These are phyloP conservation scores for Candida germanica DNA, from an alignment of 805 yeast genomes.

Conservation along the genomic window DNA sequence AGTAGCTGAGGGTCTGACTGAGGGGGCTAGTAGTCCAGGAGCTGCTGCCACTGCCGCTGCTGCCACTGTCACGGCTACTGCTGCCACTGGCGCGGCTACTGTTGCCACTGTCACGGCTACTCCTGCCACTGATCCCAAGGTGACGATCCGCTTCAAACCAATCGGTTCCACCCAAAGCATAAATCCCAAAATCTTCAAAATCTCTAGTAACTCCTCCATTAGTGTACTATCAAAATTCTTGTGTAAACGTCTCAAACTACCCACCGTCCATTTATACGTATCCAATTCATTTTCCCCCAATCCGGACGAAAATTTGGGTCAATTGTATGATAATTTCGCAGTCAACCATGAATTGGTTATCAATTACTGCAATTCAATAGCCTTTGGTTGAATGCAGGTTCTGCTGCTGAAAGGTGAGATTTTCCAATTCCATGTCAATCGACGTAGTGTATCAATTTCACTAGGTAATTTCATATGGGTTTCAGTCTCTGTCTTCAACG, in stretches of 20 bases:
- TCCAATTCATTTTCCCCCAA: conserved; percentile 41
- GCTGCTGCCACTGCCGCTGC: no score
- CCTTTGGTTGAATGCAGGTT: conserved; percentile 41
- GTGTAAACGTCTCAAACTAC: conserved; percentile 32
- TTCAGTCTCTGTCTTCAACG: no score
- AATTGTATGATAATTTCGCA: conserved; percentile 26
- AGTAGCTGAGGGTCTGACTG: no score
- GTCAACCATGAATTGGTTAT: conserved; percentile 35
- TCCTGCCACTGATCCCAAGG: no score
- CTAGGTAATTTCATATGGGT: no score
- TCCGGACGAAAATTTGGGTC: conserved; percentile 38
- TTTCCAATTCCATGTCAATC: no score
- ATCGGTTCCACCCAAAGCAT: conserved; percentile 56
- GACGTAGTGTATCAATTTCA: no score
- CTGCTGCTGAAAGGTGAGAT: no score
- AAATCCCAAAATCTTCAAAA: conserved; percentile 48
- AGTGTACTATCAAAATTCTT: conserved; percentile 46
- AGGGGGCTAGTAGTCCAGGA: no score
- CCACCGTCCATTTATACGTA: conserved; percentile 29
- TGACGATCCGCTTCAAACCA: conserved; percentile 55
- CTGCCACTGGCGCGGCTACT: no score
- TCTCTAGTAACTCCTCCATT: conserved; percentile 45
- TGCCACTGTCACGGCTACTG: no score
- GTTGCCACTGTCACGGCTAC: no score
- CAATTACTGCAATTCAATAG: conserved; percentile 37